Percentiles rank a stretch among this genome's conserved stretches.
Conservation (phyloP, 176 grass and related monocot species). For the Phoenix roebelenii region DNA sequence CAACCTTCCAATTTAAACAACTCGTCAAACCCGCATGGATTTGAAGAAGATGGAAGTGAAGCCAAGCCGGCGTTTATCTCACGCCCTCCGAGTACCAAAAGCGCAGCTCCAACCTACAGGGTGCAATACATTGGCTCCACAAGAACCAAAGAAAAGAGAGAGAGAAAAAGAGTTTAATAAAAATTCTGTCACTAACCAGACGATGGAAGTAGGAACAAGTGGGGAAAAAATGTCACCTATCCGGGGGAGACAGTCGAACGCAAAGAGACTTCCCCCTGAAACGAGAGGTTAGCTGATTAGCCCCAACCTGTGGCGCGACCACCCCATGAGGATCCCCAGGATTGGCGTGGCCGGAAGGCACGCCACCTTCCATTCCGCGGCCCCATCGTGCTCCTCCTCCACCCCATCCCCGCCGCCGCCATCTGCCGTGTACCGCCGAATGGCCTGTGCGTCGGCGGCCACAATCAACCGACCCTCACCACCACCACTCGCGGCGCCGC, state of each 20-base stretch:
- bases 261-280: conserved; percentile 89
- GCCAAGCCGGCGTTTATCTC: conserved; percentile 51
- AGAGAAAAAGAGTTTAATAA: not conserved
- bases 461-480: conserved; percentile 11
- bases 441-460: conserved; percentile 54
- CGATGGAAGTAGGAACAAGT: not conserved
- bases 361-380: conserved; percentile 30
- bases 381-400: conserved; percentile 49
- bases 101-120: conserved; percentile 86
- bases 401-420: conserved; percentile 29
- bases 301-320: conserved; percentile 23
- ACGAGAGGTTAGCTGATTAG: conserved; percentile 93
- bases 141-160: not conserved
- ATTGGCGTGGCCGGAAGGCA: conserved; percentile 17
- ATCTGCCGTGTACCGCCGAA: conserved; percentile 15
- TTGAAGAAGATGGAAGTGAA: conserved; percentile 33
- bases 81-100: conserved; percentile 81
- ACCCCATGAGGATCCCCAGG: conserved; percentile 20
- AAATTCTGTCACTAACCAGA: not conserved
- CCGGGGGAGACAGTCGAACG: conserved; percentile 94
- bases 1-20: conserved; percentile 19
- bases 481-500: not conserved
- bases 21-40: conserved; percentile 19
- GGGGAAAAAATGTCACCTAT: conserved; percentile 32
- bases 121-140: not conserved